phyloP scores from a whole-genome alignment of 495 filamentous ascomycete genomes.

The Ramalina peruviana region DNA sequence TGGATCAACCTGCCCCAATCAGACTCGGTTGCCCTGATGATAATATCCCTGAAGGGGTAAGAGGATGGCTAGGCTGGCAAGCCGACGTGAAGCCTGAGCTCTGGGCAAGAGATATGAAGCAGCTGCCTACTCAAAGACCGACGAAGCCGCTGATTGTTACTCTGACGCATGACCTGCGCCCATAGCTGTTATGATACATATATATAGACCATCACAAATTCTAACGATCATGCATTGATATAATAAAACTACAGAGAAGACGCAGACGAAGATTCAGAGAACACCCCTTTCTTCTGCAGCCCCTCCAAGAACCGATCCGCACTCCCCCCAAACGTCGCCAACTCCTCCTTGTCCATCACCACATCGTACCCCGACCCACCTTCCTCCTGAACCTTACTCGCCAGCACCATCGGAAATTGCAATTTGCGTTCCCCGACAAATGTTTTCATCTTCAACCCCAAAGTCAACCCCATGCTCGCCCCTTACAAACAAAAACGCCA shows the following conservation, averaged over 20 bases:
- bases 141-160: conserved; percentile 1
- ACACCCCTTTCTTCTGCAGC: conserved; percentile 3
- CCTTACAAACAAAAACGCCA: neutral
- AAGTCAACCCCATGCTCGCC: neutral
- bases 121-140: conserved; percentile 16
- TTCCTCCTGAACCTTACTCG: neutral
- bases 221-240: too few relatives aligned
- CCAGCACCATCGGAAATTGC: conserved; percentile 8
- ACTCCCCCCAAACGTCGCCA: conserved; percentile 6
- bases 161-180: neutral
- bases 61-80: conserved; percentile 19
- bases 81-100: conserved; percentile 10
- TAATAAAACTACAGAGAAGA: too few relatives aligned
- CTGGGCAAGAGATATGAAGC: conserved; percentile 20
- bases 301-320: conserved; percentile 2
- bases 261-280: neutral
- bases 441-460: neutral
- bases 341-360: conserved; percentile 7
- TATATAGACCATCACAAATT: too few relatives aligned
- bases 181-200: neutral
- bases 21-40: neutral
- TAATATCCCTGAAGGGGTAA: conserved; percentile 12
- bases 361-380: neutral
- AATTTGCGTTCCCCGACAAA: neutral
- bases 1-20: neutral